Percentiles rank a stretch among this genome's conserved stretches.
Evolutionary conservation across 108 stramenopile genomes (phyloP).

Genomic region (Stephanodiscus minutulus): DNA sequence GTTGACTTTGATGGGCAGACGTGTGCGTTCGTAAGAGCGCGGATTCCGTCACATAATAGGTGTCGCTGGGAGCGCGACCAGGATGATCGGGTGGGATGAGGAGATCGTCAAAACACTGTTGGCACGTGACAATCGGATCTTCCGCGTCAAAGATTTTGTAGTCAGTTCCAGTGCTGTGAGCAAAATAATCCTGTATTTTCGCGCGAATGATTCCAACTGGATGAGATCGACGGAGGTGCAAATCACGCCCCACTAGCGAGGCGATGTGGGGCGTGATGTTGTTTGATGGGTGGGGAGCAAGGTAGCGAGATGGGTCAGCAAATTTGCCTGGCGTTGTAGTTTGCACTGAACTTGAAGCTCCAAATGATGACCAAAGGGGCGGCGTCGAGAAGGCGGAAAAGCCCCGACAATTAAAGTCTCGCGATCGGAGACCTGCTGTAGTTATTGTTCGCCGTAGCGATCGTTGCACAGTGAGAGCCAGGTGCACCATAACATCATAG

Average conservation of each 20-base stretch:
- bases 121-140: conserved; percentile 73
- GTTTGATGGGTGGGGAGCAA: conserved; percentile 61
- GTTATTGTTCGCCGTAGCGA: too few species aligned
- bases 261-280: conserved; percentile 76
- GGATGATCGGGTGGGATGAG: conserved; percentile 91
- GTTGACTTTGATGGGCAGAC: conserved; percentile 90
- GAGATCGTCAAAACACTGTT: conserved; percentile 76
- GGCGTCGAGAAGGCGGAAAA: conserved; percentile 2
- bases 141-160: conserved; percentile 66
- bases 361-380: not conserved
- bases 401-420: not conserved
- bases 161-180: conserved; percentile 15
- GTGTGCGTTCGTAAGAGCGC: conserved; percentile 92
- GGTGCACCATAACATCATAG: too few species aligned
- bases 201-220: conserved; percentile 84
- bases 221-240: conserved; percentile 61
- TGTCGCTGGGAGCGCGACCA: conserved; percentile 85
- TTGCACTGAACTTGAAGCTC: not conserved
- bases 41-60: conserved; percentile 84
- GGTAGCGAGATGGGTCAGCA: conserved; percentile 48
- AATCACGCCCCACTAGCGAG: conserved; percentile 66
- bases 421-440: not conserved
- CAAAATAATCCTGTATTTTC: conserved; percentile 79
- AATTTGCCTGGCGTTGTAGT: conserved; percentile 20
- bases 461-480: too few species aligned